Evolutionary conservation across 371 early-diverging fungal species (phyloP).

Genomic region (Syncephalis fuscata): DNA sequence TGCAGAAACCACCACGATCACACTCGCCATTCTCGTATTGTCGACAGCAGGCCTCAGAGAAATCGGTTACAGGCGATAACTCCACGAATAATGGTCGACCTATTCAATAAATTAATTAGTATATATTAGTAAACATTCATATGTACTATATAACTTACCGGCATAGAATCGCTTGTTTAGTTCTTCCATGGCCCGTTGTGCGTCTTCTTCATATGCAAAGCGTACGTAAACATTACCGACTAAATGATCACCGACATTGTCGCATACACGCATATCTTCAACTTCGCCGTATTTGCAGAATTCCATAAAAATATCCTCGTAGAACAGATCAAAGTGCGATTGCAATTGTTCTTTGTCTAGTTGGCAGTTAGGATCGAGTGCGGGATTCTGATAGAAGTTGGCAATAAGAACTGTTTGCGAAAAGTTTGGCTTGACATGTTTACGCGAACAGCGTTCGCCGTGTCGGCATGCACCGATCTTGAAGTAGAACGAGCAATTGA

Average conservation of each 20-base stretch:
- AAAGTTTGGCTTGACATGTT: constrained; percentile 92
- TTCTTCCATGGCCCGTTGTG: constrained; percentile 74
- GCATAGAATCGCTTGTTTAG: constrained; percentile 92
- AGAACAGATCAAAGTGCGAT: constrained; percentile 89
- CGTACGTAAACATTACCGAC: constrained; percentile 97
- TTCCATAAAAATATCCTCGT: constrained; percentile 92
- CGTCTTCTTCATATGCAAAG: constrained; percentile 81
- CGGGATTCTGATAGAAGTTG: constrained; percentile 91
- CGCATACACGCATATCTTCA: constrained; percentile 91
- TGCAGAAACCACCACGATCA: constrained; percentile 93
- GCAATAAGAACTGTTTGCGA: constrained; percentile 87
- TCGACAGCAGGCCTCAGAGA: constrained; percentile 94
- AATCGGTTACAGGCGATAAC: constrained; percentile 91
- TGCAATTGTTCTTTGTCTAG: constrained; percentile 47
- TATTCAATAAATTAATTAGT: constrained; percentile 5
- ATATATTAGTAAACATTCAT: neutral
- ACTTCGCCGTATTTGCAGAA: constrained; percentile 88
- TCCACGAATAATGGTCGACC: constrained; percentile 90
- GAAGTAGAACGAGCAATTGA: constrained; percentile 97
- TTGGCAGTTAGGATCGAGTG: constrained; percentile 42
- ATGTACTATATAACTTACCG: constrained; percentile 19
- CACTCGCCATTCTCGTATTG: constrained; percentile 92
- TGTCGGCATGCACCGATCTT: constrained; percentile 98
- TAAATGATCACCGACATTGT: constrained; percentile 96
- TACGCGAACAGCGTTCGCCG: constrained; percentile 94